Percentiles rank a stretch among this genome's conserved stretches.
Conservation (phyloP, 1,284 basidiomycete species). For the Quambalaria eucalypti region DNA sequence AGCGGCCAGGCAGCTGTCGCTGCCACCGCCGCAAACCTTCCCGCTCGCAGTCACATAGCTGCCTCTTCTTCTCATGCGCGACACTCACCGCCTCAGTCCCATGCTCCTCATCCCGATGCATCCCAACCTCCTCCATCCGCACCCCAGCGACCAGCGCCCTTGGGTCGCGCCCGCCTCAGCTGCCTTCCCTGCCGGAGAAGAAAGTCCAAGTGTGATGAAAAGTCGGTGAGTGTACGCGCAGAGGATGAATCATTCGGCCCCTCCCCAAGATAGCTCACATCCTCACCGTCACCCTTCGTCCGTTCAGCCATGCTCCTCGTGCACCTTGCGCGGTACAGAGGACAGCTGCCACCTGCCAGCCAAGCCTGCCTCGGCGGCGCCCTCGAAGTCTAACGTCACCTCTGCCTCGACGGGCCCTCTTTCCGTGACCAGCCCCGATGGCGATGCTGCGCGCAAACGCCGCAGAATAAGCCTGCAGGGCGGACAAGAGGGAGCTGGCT, state of each 20-base stretch:
- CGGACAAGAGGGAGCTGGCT: neutral
- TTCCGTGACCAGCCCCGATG: neutral
- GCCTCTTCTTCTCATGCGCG: no score
- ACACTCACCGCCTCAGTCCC: no score
- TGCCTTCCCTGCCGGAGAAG: neutral
- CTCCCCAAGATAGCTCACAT: neutral
- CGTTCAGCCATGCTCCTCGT: neutral
- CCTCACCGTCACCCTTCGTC: neutral
- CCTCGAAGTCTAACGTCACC: neutral
- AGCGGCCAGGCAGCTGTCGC: no score
- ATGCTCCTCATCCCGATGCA: no score
- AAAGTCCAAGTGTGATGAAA: neutral
- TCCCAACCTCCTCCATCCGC: no score
- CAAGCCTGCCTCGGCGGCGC: neutral
- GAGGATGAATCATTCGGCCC: neutral
- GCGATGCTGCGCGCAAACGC: neutral
- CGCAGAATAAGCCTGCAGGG: neutral
- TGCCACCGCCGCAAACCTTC: no score
- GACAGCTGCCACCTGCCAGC: neutral
- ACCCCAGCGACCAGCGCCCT: no score
- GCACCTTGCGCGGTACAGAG: neutral
- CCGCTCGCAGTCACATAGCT: no score
- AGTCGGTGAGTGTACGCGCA: neutral
- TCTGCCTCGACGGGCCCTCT: neutral
- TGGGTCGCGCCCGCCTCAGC: no score